Conservation (phyloP, 441 rosid genomes). For the Pelargonium myrrhifolium region DNA sequence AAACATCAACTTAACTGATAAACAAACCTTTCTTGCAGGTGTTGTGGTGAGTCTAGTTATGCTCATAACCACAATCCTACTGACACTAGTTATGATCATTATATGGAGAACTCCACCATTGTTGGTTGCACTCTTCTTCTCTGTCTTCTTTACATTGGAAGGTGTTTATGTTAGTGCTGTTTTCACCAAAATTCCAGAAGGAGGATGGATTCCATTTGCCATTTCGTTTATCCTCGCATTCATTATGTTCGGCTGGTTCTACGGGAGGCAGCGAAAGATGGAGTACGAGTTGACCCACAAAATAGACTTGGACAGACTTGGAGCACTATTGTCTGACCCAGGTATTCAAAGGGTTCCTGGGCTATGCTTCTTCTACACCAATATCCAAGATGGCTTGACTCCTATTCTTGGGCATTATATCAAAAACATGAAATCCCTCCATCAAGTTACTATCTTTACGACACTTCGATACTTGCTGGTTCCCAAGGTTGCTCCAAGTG, state of each 20-base stretch:
- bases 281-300: slow-evolving; percentile 48
- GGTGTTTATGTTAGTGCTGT: slow-evolving; percentile 64
- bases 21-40: slow-evolving; percentile 31
- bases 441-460: slow-evolving; percentile 47
- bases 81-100: slow-evolving; percentile 54
- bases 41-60: slow-evolving; percentile 62
- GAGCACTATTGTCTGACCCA: slow-evolving; percentile 33
- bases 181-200: slow-evolving; percentile 47
- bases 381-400: slow-evolving; percentile 54
- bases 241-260: slow-evolving; percentile 65
- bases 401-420: slow-evolving; percentile 54
- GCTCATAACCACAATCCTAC: slow-evolving; percentile 51
- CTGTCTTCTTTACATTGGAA: slow-evolving; percentile 46
- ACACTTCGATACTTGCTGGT: slow-evolving; percentile 45
- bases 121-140: slow-evolving; percentile 40
- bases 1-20: not conserved
- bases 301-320: slow-evolving; percentile 39
- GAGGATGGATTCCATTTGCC: slow-evolving; percentile 71
- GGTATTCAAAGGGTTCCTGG: slow-evolving; percentile 54
- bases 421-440: slow-evolving; percentile 57
- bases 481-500: slow-evolving; percentile 43
- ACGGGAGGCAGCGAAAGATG: slow-evolving; percentile 58
- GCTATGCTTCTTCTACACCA: slow-evolving; percentile 59
- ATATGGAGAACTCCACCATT: slow-evolving; percentile 43
- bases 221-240: slow-evolving; percentile 52